Percentiles rank a stretch among this genome's conserved stretches.
Evolutionary conservation across 345 rosid species (phyloP).

Genomic region (Eucalyptus sp.): DNA sequence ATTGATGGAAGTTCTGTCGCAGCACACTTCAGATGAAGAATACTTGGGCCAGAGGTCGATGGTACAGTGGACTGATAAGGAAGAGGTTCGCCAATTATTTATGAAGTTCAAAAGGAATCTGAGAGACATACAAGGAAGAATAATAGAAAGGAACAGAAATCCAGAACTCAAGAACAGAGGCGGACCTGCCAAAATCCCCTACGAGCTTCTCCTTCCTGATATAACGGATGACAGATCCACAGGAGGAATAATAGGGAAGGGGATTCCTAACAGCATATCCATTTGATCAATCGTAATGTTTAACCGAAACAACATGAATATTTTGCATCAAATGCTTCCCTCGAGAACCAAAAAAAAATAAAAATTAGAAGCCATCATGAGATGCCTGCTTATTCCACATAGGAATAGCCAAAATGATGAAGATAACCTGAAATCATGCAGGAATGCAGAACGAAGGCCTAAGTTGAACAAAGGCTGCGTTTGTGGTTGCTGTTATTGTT

Average conservation of each 20-base stretch:
- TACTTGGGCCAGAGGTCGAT: constrained; percentile 38
- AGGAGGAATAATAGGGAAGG: constrained; percentile 25
- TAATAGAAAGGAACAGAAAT: constrained; percentile 24
- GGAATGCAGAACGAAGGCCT: background rate
- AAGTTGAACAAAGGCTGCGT: background rate
- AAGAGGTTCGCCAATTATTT: constrained; percentile 13
- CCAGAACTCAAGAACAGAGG: constrained; percentile 31
- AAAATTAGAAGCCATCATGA: background rate
- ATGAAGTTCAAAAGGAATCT: constrained; percentile 23
- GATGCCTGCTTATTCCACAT: background rate
- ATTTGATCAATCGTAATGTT: constrained; percentile 1
- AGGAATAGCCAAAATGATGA: background rate
- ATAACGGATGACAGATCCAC: constrained; percentile 3
- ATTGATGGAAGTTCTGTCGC: constrained; percentile 33
- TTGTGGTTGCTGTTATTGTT: background rate
- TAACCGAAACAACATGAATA: background rate
- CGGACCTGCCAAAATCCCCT: constrained; percentile 40
- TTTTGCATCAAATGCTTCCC: background rate
- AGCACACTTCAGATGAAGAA: constrained; percentile 33
- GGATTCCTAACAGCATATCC: constrained; percentile 49
- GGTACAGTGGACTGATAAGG: constrained; percentile 20
- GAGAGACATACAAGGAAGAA: constrained; percentile 18
- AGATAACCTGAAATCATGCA: background rate
- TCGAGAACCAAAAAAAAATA: background rate
- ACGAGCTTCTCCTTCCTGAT: constrained; percentile 28